phyloP scores from a whole-genome alignment of 2,329 filamentous ascomycete genomes.

The Cladosporium sp. region DNA sequence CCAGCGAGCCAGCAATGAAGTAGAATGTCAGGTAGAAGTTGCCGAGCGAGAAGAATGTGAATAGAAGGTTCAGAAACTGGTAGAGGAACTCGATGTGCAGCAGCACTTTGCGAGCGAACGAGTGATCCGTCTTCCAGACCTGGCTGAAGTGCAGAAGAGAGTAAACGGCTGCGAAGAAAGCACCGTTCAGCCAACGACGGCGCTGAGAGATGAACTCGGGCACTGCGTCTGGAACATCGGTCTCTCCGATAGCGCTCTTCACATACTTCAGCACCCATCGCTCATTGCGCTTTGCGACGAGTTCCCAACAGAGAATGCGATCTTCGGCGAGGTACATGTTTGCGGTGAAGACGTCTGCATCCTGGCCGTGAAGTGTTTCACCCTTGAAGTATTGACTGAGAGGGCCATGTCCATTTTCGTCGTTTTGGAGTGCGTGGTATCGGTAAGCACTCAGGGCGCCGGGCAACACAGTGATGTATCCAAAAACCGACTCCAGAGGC shows the following conservation, averaged over 20 bases:
- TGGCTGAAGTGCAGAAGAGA: conserved; percentile 92
- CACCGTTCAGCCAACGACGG: conserved; percentile 94
- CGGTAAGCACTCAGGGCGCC: conserved; percentile 93
- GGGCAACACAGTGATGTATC: conserved; percentile 94
- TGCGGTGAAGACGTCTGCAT: conserved; percentile 94
- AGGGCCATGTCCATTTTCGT: conserved; percentile 89
- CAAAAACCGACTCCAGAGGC: conserved; percentile 92
- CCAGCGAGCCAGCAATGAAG: conserved; percentile 88
- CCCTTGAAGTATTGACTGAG: conserved; percentile 99
- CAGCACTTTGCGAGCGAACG: conserved; percentile 77
- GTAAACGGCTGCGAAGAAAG: conserved; percentile 97
- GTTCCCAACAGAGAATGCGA: conserved; percentile 86
- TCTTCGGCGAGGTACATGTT: conserved; percentile 94
- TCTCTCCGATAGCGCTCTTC: conserved; percentile 92
- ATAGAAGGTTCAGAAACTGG: conserved; percentile 84
- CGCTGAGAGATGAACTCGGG: conserved; percentile 97
- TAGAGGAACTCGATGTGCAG: conserved; percentile 95
- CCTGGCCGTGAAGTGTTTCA: conserved; percentile 89
- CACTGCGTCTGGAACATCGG: conserved; percentile 89
- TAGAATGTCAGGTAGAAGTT: conserved; percentile 99
- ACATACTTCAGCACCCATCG: conserved; percentile 98
- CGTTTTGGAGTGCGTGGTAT: conserved; percentile 93
- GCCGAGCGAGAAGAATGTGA: conserved; percentile 93
- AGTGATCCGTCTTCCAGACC: conserved; percentile 90
- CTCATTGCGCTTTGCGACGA: conserved; percentile 90